Evolutionary conservation across 257 asterid genomes (phyloP).

Genomic region (Scutellaria minor): DNA sequence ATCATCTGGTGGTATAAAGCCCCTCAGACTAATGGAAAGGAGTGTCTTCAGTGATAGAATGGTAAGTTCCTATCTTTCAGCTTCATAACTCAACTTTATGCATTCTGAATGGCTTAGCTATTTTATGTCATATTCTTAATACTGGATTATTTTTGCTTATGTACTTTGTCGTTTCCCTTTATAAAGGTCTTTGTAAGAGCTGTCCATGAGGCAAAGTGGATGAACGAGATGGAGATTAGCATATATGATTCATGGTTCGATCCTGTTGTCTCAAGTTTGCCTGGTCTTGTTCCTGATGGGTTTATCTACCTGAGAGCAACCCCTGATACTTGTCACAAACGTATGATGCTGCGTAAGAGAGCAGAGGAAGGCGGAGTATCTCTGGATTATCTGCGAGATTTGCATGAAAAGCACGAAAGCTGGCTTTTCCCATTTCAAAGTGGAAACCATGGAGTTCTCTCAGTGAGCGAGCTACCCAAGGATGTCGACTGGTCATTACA

Average conservation of each 20-base stretch:
- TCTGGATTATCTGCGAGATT: slow-evolving; percentile 73
- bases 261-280: slow-evolving; percentile 88
- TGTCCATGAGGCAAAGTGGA: slow-evolving; percentile 99
- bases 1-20: slow-evolving; percentile 73
- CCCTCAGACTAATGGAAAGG: slow-evolving; percentile 87
- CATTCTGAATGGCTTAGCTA: background rate
- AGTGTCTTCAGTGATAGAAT: slow-evolving; percentile 94
- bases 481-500: slow-evolving; percentile 59
- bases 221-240: slow-evolving; percentile 97
- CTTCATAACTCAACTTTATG: background rate
- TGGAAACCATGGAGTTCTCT: slow-evolving; percentile 82
- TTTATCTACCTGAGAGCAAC: slow-evolving; percentile 94
- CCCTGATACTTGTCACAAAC: slow-evolving; percentile 96
- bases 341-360: slow-evolving; percentile 92
- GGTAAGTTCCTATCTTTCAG: slow-evolving; percentile 44
- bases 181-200: slow-evolving; percentile 95
- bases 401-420: slow-evolving; percentile 95
- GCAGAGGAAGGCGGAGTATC: slow-evolving; percentile 95
- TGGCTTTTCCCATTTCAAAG: slow-evolving; percentile 92
- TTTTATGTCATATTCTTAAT: background rate
- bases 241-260: slow-evolving; percentile 98
- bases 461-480: slow-evolving; percentile 69
- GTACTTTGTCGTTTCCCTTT: slow-evolving; percentile 18
- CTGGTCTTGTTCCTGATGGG: slow-evolving; percentile 94
- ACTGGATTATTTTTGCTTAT: background rate